Conservation (phyloP, 2,329 filamentous ascomycete genomes). For the Beauveria bassiana region DNA sequence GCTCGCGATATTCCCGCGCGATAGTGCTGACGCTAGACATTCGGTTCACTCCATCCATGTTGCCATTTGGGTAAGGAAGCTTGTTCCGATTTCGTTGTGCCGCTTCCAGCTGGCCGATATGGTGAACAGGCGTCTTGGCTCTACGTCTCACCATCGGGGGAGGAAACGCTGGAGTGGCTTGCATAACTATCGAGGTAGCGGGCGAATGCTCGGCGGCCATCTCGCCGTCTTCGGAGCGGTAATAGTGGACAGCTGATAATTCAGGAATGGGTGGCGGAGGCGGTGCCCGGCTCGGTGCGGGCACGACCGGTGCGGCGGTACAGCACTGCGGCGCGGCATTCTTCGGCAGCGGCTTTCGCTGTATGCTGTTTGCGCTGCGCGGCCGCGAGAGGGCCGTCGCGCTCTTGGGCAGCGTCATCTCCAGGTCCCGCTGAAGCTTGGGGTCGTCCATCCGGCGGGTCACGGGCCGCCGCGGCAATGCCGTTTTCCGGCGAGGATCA, state of each 20-base stretch:
- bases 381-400: background rate
- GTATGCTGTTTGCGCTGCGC: background rate
- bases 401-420: slow-evolving; percentile 3
- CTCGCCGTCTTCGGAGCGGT: background rate
- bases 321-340: background rate
- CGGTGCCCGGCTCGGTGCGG: background rate
- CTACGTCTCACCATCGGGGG: slow-evolving; percentile 32
- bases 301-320: background rate
- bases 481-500: background rate
- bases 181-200: background rate
- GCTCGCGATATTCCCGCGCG: slow-evolving; percentile 42
- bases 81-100: slow-evolving; percentile 15
- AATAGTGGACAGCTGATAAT: background rate
- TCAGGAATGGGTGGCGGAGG: slow-evolving; percentile 10
- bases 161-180: background rate
- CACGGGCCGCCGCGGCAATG: background rate
- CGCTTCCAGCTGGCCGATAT: slow-evolving; percentile 41
- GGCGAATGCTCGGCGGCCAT: background rate
- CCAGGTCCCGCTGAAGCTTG: background rate
- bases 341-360: slow-evolving; percentile 3
- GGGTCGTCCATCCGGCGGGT: background rate
- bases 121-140: slow-evolving; percentile 44
- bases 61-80: background rate
- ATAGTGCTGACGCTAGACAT: slow-evolving; percentile 39
- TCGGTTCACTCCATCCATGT: slow-evolving; percentile 21